phyloP scores from a whole-genome alignment of 371 early-diverging fungal species.

The Chytridiales sp. region DNA sequence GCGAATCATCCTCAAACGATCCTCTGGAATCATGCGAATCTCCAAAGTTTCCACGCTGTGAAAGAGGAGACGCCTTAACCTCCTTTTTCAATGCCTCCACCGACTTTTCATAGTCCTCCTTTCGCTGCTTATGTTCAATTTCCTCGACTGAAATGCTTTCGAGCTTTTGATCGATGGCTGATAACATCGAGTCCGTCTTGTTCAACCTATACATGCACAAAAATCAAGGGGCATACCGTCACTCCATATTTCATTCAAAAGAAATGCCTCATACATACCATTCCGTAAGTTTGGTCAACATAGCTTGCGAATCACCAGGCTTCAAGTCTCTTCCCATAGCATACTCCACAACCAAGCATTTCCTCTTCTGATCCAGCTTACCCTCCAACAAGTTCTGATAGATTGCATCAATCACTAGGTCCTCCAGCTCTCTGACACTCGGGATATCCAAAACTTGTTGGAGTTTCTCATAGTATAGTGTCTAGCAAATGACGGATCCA shows the following conservation, averaged over 20 bases:
- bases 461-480: constrained; percentile 57
- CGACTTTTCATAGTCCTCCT: constrained; percentile 22
- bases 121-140: constrained; percentile 4
- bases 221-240: not conserved
- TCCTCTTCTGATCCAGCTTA: constrained; percentile 76
- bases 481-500: constrained; percentile 16
- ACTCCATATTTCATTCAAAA: not conserved
- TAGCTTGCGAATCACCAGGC: constrained; percentile 60
- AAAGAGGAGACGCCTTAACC: too few relatives aligned
- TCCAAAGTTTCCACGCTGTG: too few relatives aligned
- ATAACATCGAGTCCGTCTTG: constrained; percentile 16
- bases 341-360: constrained; percentile 72
- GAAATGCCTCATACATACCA: constrained; percentile 50
- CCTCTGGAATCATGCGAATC: too few relatives aligned
- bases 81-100: constrained; percentile 21
- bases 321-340: constrained; percentile 81
- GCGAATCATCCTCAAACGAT: too few relatives aligned
- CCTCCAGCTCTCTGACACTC: constrained; percentile 78
- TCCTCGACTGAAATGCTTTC: constrained; percentile 4
- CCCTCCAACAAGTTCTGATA: constrained; percentile 75
- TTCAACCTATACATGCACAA: constrained; percentile 13
- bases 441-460: constrained; percentile 66
- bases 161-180: constrained; percentile 20
- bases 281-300: constrained; percentile 53
- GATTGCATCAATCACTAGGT: constrained; percentile 81